Evolutionary conservation across 257 asterid genomes (phyloP).

Genomic region (Solanum piurae): DNA sequence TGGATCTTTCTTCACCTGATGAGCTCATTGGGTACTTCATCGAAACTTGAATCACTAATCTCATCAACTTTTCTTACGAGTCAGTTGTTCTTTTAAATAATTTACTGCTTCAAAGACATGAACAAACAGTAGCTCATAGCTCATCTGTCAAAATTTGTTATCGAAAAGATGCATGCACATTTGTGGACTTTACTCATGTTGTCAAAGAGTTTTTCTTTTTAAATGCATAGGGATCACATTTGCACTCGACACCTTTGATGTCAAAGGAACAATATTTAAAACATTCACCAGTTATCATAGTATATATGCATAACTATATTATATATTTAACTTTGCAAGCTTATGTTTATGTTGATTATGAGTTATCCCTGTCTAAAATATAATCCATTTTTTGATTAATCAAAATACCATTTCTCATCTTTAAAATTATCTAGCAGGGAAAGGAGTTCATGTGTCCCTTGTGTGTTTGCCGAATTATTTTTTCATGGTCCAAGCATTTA

Average conservation of each 20-base stretch:
- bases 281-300: neutral
- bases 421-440: neutral
- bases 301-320: neutral
- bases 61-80: neutral
- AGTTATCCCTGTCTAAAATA: neutral
- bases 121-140: neutral
- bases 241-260: neutral
- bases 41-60: neutral
- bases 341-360: neutral
- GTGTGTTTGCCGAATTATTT: neutral
- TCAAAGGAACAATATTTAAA: neutral
- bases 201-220: neutral
- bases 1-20: slow-evolving; percentile 65
- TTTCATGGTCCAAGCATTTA: neutral
- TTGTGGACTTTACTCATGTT: neutral
- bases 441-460: neutral
- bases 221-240: neutral
- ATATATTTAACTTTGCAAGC: neutral
- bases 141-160: neutral
- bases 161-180: neutral
- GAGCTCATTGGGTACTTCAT: slow-evolving; percentile 67
- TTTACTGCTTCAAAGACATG: neutral
- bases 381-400: neutral
- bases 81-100: neutral
- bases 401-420: neutral